Conservation (phyloP, 2,329 filamentous ascomycete species). For the Xylariaceae sp. region DNA sequence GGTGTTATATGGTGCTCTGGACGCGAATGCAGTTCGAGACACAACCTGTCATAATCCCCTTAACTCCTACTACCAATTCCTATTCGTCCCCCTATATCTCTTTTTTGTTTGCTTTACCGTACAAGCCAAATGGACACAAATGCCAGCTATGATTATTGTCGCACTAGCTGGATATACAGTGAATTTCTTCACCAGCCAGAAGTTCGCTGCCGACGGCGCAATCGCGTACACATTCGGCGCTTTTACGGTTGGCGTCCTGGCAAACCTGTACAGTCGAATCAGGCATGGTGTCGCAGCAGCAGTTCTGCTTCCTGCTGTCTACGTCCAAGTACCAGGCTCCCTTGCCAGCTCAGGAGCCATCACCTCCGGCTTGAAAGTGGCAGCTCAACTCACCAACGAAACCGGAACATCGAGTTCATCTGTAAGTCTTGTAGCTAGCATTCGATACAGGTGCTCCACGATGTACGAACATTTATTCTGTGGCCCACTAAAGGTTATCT, state of each 20-base stretch:
- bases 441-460: neutral
- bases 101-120: conserved; percentile 72
- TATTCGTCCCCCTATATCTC: conserved; percentile 67
- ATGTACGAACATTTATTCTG: neutral
- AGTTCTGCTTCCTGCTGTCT: conserved; percentile 82
- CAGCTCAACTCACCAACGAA: conserved; percentile 47
- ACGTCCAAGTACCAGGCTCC: conserved; percentile 63
- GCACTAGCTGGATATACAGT: conserved; percentile 70
- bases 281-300: conserved; percentile 76
- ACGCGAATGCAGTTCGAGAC: conserved; percentile 39
- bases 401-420: conserved; percentile 32
- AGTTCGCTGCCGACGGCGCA: conserved; percentile 66
- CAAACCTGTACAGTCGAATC: conserved; percentile 64
- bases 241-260: conserved; percentile 69
- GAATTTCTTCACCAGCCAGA: conserved; percentile 66
- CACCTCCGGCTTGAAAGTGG: conserved; percentile 53
- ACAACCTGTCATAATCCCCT: conserved; percentile 44
- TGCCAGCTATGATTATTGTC: conserved; percentile 71
- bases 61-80: conserved; percentile 49
- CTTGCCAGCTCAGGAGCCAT: conserved; percentile 59
- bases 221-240: conserved; percentile 76
- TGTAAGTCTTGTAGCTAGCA: conserved; percentile 11
- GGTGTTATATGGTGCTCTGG: conserved; percentile 48
- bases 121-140: conserved; percentile 75
- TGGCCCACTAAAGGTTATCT: no score